phyloP scores from a whole-genome alignment of 768 basidiomycete genomes.

The Tylopilus subfusipes region DNA sequence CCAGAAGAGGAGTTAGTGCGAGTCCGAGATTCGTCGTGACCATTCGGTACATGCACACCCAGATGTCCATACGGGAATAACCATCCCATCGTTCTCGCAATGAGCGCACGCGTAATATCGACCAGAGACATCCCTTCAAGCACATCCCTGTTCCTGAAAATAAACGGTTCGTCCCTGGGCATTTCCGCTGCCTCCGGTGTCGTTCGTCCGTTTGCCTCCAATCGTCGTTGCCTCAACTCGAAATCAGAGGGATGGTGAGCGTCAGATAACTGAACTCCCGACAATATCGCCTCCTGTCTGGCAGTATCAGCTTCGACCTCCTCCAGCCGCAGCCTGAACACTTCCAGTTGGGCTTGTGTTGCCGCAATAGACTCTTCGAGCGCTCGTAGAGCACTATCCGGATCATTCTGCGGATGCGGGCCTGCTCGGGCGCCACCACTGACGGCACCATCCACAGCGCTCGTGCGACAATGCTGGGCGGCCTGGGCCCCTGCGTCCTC shows the following conservation, averaged over 20 bases:
- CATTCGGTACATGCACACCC: not conserved
- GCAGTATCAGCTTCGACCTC: constrained; percentile 23
- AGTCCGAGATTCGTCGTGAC: not conserved
- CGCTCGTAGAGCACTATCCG: constrained; percentile 9
- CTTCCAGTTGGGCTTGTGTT: constrained; percentile 26
- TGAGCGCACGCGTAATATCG: constrained; percentile 14
- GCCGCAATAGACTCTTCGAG: constrained; percentile 24
- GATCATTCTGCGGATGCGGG: not conserved
- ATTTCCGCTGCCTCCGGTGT: not conserved
- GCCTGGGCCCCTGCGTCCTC: not conserved
- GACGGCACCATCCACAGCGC: not conserved
- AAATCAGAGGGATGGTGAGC: not conserved
- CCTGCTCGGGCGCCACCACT: not conserved
- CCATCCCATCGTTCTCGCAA: constrained; percentile 23
- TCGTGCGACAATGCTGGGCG: not conserved
- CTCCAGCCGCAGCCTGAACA: constrained; percentile 27
- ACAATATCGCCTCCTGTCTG: constrained; percentile 10
- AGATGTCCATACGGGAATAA: constrained; percentile 18
- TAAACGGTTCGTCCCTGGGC: not conserved
- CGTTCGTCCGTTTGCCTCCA: not conserved
- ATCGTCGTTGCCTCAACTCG: not conserved
- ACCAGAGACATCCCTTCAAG: constrained; percentile 1
- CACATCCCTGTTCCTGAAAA: not conserved
- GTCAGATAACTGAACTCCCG: not conserved
- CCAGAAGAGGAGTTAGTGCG: not conserved